Conservation (phyloP, 805 yeast genomes). For the Nakazawaea anatomiae region DNA sequence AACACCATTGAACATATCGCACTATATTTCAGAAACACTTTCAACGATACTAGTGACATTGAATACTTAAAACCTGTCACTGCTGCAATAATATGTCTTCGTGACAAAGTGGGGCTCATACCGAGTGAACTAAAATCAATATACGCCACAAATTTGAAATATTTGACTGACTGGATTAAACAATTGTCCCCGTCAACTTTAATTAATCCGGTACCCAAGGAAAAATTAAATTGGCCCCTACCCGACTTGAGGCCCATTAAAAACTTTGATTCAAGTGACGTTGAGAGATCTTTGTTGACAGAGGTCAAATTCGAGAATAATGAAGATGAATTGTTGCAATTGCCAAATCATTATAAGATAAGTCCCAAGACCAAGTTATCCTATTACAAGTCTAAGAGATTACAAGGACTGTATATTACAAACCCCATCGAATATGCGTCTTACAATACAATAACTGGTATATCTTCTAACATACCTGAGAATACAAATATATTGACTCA, state of each 20-base stretch:
- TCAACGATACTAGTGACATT: slow-evolving; percentile 25
- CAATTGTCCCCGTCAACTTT: slow-evolving; percentile 20
- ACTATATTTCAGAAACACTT: slow-evolving; percentile 34
- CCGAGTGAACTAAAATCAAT: slow-evolving; percentile 78
- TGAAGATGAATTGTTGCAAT: slow-evolving; percentile 23
- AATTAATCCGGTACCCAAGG: slow-evolving; percentile 13
- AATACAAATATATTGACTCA: slow-evolving; percentile 50
- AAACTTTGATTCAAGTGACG: slow-evolving; percentile 63
- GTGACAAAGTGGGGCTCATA: slow-evolving; percentile 76
- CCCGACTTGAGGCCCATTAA: slow-evolving; percentile 67
- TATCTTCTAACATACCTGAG: slow-evolving; percentile 18
- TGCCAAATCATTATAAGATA: slow-evolving; percentile 18
- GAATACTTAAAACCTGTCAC: slow-evolving; percentile 61
- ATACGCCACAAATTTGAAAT: slow-evolving; percentile 59
- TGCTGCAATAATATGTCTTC: slow-evolving; percentile 74
- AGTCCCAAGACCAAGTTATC: slow-evolving; percentile 21
- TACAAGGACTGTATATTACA: slow-evolving; percentile 53
- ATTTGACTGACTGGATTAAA: slow-evolving; percentile 56
- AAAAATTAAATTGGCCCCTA: slow-evolving; percentile 59
- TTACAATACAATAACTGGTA: slow-evolving; percentile 27
- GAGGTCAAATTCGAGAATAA: slow-evolving; percentile 66
- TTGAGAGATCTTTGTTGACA: slow-evolving; percentile 68
- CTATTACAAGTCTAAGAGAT: slow-evolving; percentile 56
- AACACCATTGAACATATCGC: slow-evolving; percentile 83
- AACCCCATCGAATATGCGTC: slow-evolving; percentile 48